Percentiles rank a stretch among this genome's conserved stretches.
These are phyloP conservation scores for Leccinum pachyderme DNA, from an alignment of 1,284 basidiomycete genomes.

Conservation along the genomic window DNA sequence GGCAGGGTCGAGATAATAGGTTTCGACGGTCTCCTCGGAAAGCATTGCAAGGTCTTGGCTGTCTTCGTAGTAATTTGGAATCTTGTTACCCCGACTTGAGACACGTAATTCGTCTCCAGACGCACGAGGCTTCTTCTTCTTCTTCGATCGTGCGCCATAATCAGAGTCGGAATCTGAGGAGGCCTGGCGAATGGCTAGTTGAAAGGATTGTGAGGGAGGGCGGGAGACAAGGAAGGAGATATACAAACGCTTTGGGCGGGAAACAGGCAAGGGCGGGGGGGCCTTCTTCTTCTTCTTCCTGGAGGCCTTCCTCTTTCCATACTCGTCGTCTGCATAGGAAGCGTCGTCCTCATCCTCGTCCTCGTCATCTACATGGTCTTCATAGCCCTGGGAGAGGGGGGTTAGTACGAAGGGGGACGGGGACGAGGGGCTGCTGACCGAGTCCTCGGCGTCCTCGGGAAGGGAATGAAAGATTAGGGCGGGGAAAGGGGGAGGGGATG, in stretches of 20 bases:
- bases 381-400: constrained; percentile 56
- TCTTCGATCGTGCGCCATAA: constrained; percentile 82
- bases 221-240: constrained; percentile 12
- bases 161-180: constrained; percentile 83
- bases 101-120: constrained; percentile 72
- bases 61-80: constrained; percentile 85
- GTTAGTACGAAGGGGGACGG: constrained; percentile 22
- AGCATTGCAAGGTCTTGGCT: constrained; percentile 80
- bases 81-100: constrained; percentile 76
- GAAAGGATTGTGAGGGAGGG: constrained; percentile 33
- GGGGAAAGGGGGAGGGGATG: background rate
- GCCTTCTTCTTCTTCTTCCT: constrained; percentile 65
- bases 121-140: constrained; percentile 71
- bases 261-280: constrained; percentile 40
- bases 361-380: constrained; percentile 55
- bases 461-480: constrained; percentile 12
- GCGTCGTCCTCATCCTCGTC: constrained; percentile 63
- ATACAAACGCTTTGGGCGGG: constrained; percentile 57
- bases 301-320: constrained; percentile 62
- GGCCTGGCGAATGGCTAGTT: constrained; percentile 46
- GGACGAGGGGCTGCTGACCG: constrained; percentile 44
- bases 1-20: constrained; percentile 54
- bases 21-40: constrained; percentile 56
- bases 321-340: constrained; percentile 75
- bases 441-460: constrained; percentile 61